phyloP scores from a whole-genome alignment of 2,329 filamentous ascomycete species.

The Fusarium virguliforme region DNA sequence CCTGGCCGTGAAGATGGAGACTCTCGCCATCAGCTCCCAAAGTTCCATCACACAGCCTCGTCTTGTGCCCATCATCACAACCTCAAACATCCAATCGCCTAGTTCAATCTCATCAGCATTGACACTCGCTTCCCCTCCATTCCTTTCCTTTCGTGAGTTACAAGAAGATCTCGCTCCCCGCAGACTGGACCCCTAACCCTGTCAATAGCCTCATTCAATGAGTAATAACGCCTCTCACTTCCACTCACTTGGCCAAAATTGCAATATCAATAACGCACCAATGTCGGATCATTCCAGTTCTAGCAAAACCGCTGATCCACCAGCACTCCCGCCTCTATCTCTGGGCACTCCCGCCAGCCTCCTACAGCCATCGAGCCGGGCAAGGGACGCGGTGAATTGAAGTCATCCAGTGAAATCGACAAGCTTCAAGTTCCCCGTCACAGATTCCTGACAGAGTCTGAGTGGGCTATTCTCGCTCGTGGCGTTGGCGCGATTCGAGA shows the following conservation, averaged over 20 bases:
- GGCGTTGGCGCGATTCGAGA: conserved; percentile 65
- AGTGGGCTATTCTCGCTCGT: conserved; percentile 66
- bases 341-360: conserved; percentile 9
- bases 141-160: neutral
- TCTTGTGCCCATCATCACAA: neutral
- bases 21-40: neutral
- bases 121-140: neutral
- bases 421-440: conserved; percentile 41
- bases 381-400: neutral
- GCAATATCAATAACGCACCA: neutral
- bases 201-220: conserved; percentile 8
- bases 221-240: neutral
- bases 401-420: neutral
- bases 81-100: conserved; percentile 3
- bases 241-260: conserved; percentile 4
- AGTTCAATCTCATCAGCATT: conserved; percentile 1
- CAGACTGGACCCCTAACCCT: neutral
- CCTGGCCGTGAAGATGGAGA: neutral
- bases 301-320: conserved; percentile 1
- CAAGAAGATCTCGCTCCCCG: too few relatives aligned
- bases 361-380: neutral
- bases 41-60: neutral
- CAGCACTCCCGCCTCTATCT: conserved; percentile 1
- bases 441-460: conserved; percentile 61
- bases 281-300: conserved; percentile 17